A percentile compares a stretch with the other conserved stretches of the same genome.
Conservation (phyloP, 331 rosid genomes). For the Acacia pycnantha region DNA sequence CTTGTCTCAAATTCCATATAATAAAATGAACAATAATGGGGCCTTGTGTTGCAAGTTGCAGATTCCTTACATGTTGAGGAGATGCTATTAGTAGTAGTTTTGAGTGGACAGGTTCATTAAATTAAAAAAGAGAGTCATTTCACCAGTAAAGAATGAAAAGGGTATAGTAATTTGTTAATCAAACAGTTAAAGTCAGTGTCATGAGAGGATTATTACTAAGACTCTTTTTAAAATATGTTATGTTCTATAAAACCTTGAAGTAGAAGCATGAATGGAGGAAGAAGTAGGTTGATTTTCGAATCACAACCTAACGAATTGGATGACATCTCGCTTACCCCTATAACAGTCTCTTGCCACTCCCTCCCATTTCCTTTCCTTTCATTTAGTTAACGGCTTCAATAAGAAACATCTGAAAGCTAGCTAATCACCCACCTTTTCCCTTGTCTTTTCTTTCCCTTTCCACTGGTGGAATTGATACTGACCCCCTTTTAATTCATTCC, state of each 20-base stretch:
- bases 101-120: constrained; percentile 16
- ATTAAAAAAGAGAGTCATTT: constrained; percentile 40
- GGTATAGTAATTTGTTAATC: constrained; percentile 34
- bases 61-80: not conserved
- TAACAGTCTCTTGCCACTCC: not conserved
- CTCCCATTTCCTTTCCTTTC: not conserved
- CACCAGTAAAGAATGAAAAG: constrained; percentile 21
- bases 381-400: constrained; percentile 51
- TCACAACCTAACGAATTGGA: constrained; percentile 62
- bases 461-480: constrained; percentile 25
- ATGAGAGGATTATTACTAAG: constrained; percentile 19
- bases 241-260: constrained; percentile 28
- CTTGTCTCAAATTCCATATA: too few species aligned
- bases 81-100: not conserved
- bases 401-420: constrained; percentile 57
- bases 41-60: not conserved
- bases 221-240: not conserved
- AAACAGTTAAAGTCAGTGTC: constrained; percentile 27
- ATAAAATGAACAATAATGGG: not conserved
- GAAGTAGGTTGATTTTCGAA: constrained; percentile 48
- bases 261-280: constrained; percentile 44
- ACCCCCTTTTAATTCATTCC: not conserved
- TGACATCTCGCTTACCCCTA: constrained; percentile 58
- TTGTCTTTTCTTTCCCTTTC: constrained; percentile 17
- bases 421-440: constrained; percentile 40